Percentiles rank a stretch among this genome's conserved stretches.
Conservation (phyloP, 257 asterid species). For the Fraxinus cuspidata region DNA sequence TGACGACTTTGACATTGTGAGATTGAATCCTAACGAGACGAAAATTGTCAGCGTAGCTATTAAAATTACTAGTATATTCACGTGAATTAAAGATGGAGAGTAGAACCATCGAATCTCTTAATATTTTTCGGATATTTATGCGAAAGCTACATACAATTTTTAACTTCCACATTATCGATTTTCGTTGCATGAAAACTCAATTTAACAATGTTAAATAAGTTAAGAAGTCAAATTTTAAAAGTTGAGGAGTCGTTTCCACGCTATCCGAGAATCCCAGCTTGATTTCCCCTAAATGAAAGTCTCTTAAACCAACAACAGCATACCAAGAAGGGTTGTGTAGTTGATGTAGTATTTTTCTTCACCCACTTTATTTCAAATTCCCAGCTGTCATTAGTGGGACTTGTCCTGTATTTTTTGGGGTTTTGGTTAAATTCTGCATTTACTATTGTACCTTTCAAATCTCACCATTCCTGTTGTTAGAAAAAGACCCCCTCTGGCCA, state of each 20-base stretch:
- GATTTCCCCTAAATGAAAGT: too few relatives aligned
- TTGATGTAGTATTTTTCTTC: conserved; percentile 8
- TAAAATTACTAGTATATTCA: too few relatives aligned
- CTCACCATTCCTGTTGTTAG: background rate
- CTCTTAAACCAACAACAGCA: background rate
- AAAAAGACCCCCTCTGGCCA: background rate
- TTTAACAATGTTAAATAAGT: too few relatives aligned
- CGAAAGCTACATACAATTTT: too few relatives aligned
- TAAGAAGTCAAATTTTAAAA: background rate
- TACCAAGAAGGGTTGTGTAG: conserved; percentile 1
- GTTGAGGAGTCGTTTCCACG: too few relatives aligned
- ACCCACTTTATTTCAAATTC: conserved; percentile 21
- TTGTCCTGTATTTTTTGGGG: background rate
- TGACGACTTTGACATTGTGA: too few relatives aligned
- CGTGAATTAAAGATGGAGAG: too few relatives aligned
- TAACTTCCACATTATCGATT: background rate
- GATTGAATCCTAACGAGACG: too few relatives aligned
- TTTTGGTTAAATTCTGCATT: background rate
- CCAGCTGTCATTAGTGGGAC: conserved; percentile 23
- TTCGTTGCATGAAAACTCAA: background rate
- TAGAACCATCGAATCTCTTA: too few relatives aligned
- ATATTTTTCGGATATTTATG: too few relatives aligned
- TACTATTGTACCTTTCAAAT: background rate
- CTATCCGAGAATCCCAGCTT: too few relatives aligned
- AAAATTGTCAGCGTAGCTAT: too few relatives aligned